phyloP scores from a whole-genome alignment of 768 basidiomycete genomes.

The Melanogaster broomeanus region DNA sequence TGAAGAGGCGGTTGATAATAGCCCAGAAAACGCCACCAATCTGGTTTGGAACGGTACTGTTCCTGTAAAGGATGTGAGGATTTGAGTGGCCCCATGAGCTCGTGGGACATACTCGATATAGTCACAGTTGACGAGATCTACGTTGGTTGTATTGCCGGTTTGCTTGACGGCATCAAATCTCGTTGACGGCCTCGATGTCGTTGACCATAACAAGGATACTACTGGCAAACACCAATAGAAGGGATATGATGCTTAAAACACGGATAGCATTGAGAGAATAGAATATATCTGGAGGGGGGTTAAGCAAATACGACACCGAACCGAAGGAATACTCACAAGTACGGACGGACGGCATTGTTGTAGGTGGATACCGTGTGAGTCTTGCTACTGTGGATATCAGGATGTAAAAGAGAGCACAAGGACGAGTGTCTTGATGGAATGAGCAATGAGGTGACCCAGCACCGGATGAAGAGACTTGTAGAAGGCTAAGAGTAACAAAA shows the following conservation, averaged over 20 bases:
- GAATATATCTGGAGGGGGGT: conserved; percentile 50
- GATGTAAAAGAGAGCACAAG: conserved; percentile 2
- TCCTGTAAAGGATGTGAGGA: conserved; percentile 39
- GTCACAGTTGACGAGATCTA: conserved; percentile 56
- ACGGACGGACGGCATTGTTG: conserved; percentile 33
- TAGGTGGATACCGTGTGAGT: background rate
- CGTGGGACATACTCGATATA: conserved; percentile 66
- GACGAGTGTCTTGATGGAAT: conserved; percentile 16
- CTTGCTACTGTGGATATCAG: too few species aligned
- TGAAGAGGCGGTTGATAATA: conserved; percentile 82
- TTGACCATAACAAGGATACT: conserved; percentile 73
- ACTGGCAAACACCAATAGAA: conserved; percentile 79
- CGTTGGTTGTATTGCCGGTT: conserved; percentile 29
- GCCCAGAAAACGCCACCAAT: conserved; percentile 92
- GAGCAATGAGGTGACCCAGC: conserved; percentile 32
- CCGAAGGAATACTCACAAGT: conserved; percentile 42
- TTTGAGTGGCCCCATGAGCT: background rate
- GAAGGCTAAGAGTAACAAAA: conserved; percentile 5
- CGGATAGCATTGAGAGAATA: conserved; percentile 81
- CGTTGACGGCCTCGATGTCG: conserved; percentile 76
- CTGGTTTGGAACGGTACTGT: conserved; percentile 87
- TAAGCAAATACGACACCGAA: conserved; percentile 1
- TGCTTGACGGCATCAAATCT: conserved; percentile 49
- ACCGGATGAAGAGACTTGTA: conserved; percentile 22
- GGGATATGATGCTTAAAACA: conserved; percentile 72